These are phyloP conservation scores for Rhodamnia rubescens DNA, from an alignment of 345 rosid genomes.

Conservation along the genomic window DNA sequence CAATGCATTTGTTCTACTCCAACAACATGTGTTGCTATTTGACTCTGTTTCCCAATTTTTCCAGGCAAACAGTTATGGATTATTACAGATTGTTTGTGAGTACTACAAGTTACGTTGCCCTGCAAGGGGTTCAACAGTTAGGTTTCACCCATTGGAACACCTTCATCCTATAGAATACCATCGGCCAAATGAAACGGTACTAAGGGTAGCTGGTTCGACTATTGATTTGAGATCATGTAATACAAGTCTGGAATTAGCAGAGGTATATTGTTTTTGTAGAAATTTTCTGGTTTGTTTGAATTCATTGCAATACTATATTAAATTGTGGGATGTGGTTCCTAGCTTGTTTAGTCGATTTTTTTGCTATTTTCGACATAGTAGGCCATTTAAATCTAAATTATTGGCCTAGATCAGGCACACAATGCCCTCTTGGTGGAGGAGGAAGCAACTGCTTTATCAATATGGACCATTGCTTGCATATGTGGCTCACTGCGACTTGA, in stretches of 20 bases:
- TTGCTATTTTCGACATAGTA: background rate
- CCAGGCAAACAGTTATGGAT: slow-evolving; percentile 72
- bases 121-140: slow-evolving; percentile 57
- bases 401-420: slow-evolving; percentile 45
- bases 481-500: slow-evolving; percentile 93
- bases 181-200: slow-evolving; percentile 49
- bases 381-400: background rate
- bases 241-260: slow-evolving; percentile 64
- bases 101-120: slow-evolving; percentile 58
- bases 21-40: background rate
- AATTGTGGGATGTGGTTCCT: background rate
- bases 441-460: slow-evolving; percentile 79
- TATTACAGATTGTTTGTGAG: slow-evolving; percentile 71
- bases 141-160: slow-evolving; percentile 85
- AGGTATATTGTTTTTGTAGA: slow-evolving; percentile 32
- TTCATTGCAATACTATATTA: background rate
- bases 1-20: background rate
- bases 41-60: slow-evolving; percentile 1
- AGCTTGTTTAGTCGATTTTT: background rate
- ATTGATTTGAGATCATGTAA: slow-evolving; percentile 57
- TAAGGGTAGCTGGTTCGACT: slow-evolving; percentile 55
- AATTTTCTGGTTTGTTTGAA: background rate
- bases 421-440: slow-evolving; percentile 72
- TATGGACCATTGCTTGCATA: slow-evolving; percentile 82
- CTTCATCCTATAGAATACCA: slow-evolving; percentile 75